Base-by-base conservation (phyloP, 1,284 basidiomycete genomes). In the Leccinum angustisporum region DNA sequence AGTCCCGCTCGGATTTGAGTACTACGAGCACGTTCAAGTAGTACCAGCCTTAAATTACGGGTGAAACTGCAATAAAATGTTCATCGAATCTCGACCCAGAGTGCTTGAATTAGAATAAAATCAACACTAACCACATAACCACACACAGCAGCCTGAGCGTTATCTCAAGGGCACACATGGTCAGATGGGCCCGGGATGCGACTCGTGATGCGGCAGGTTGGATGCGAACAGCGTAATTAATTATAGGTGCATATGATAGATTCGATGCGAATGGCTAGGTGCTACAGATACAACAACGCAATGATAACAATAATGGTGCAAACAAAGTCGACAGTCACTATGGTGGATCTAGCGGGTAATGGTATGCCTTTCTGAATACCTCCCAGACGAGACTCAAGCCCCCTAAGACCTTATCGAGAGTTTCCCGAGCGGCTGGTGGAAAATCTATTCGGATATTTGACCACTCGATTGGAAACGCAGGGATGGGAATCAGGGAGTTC, bases 281-380 rank as follows among this genome's bases (percentile, higher is more conserved):
- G 34, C 54, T 65, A 65, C 27, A 38, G 54, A 72, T 68, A 72
- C 68, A 70, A 31, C 50, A 46, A 53, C 27, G 55, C 57, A 6
- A 16, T 57, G 56, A 55, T 43, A 25, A 57, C 36, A 67, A 40
- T 51, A 61, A 54, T 59, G 60, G 56, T 57, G 63, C 56, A 62
- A 65, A 36, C 10, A 25, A 25, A 16, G 18, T 36, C 21, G 30
- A 21, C 11, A 56, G 34, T 33, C 18, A 18, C 70, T 68, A 75
- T 31, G 82, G 79, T 51, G 85, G 83, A 66, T 82, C 79, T 57
- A 86, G 68, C 13, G 85, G 84, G 69, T 86, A 86, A 70, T 86
- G 84, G 66, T 85, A 86, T 43, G 75, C 76, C 73, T 72, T 82
- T 66, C 80, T 76, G 54, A 80, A 69, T 51, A 81, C 62, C 60